Percentiles rank a stretch among this genome's conserved stretches.
phyloP scores from a whole-genome alignment of 2,329 filamentous ascomycete species.

The Chaetoscypha palmicola region DNA sequence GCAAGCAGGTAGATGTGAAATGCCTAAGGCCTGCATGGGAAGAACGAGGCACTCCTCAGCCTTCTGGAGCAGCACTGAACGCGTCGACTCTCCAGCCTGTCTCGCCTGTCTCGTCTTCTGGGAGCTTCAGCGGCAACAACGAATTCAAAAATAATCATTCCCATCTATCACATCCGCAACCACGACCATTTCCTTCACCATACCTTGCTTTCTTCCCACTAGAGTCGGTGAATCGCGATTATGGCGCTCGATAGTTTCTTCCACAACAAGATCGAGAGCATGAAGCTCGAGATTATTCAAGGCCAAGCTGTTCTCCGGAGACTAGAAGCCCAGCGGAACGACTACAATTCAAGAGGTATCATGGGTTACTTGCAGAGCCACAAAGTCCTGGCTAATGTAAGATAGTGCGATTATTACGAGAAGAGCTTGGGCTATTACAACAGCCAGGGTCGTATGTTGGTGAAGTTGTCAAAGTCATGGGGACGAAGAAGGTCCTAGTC shows the following conservation, averaged over 20 bases:
- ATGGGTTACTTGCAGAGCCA: background rate
- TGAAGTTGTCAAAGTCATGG: slow-evolving; percentile 99
- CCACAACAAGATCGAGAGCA: slow-evolving; percentile 99
- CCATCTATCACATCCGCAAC: background rate
- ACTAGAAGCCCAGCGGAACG: slow-evolving; percentile 95
- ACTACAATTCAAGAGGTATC: slow-evolving; percentile 83
- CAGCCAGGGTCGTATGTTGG: slow-evolving; percentile 97
- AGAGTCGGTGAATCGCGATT: slow-evolving; percentile 33
- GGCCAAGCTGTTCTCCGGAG: slow-evolving; percentile 91
- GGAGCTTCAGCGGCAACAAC: background rate
- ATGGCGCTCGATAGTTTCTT: slow-evolving; percentile 99
- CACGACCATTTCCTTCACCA: background rate
- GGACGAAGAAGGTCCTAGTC: slow-evolving; percentile 97
- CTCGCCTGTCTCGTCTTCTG: background rate
- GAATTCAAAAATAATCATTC: too few relatives aligned
- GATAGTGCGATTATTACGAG: slow-evolving; percentile 76
- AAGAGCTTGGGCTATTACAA: slow-evolving; percentile 92
- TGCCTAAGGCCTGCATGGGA: background rate
- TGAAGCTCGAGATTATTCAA: slow-evolving; percentile 99
- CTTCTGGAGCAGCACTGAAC: background rate
- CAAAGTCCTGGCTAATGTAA: slow-evolving; percentile 16
- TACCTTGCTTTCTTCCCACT: background rate
- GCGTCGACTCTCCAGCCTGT: background rate
- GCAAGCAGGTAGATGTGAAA: too few relatives aligned
- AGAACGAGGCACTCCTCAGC: background rate